These are phyloP conservation scores for Populus tremula DNA, from an alignment of 345 rosid species.

Conservation along the genomic window DNA sequence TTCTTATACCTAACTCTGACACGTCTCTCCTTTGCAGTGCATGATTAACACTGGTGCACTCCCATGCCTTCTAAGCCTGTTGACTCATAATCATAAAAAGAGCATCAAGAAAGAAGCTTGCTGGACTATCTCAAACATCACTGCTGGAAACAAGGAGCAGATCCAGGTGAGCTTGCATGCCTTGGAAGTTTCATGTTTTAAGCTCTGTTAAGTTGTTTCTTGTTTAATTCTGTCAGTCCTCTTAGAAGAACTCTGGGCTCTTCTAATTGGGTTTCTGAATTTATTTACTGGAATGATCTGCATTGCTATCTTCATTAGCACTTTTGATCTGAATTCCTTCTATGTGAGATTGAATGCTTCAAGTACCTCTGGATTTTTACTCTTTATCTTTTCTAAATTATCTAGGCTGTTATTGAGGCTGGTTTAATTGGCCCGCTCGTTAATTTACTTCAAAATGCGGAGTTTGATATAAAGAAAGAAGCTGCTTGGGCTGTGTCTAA, in stretches of 20 bases:
- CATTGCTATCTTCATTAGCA: not conserved
- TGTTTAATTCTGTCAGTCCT: not conserved
- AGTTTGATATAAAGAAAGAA: slow-evolving; percentile 35
- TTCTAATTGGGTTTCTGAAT: not conserved
- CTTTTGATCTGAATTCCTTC: not conserved
- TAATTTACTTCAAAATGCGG: slow-evolving; percentile 27
- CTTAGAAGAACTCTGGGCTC: not conserved
- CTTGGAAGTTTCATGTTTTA: not conserved
- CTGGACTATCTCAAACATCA: slow-evolving; percentile 35
- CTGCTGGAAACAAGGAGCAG: slow-evolving; percentile 31
- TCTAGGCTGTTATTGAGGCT: slow-evolving; percentile 25
- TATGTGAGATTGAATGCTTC: not conserved
- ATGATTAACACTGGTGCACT: slow-evolving; percentile 21
- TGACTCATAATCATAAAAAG: slow-evolving; percentile 24
- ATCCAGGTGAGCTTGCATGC: slow-evolving; percentile 16
- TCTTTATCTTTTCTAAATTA: not conserved
- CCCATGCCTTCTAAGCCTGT: slow-evolving; percentile 20
- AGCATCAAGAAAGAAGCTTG: slow-evolving; percentile 37
- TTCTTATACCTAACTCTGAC: not conserved
- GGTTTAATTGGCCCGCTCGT: slow-evolving; percentile 20
- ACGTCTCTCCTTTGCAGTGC: slow-evolving; percentile 7
- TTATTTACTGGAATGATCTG: not conserved
- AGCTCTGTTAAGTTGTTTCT: not conserved
- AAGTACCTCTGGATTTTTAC: not conserved
- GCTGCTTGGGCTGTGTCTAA: slow-evolving; percentile 37